Percentiles rank a stretch among this genome's conserved stretches.
These are phyloP conservation scores for Fusarium odoratissimum DNA, from an alignment of 2,329 filamentous ascomycete species.

Conservation along the genomic window DNA sequence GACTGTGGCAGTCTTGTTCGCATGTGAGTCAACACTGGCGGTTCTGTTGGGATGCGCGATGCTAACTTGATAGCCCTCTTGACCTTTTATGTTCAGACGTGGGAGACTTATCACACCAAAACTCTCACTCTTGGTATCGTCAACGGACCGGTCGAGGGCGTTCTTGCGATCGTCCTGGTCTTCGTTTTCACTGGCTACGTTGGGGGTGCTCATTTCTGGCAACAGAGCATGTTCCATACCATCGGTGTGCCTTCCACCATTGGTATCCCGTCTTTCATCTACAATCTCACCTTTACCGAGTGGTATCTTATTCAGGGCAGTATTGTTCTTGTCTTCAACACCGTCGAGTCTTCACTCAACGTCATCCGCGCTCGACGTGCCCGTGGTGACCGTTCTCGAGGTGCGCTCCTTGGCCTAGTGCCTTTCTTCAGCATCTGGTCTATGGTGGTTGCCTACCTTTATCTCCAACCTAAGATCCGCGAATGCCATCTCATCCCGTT, in stretches of 20 bases:
- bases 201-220: constrained; percentile 94
- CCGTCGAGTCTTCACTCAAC: constrained; percentile 80
- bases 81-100: constrained; percentile 99
- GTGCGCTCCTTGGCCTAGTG: constrained; percentile 82
- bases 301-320: constrained; percentile 93
- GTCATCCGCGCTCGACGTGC: constrained; percentile 84
- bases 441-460: constrained; percentile 81
- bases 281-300: constrained; percentile 86
- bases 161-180: constrained; percentile 83
- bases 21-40: constrained; percentile 65
- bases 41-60: neutral
- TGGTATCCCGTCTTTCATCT: constrained; percentile 76
- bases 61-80: constrained; percentile 70
- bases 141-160: constrained; percentile 94
- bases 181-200: constrained; percentile 86
- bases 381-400: constrained; percentile 76
- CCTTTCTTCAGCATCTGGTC: constrained; percentile 85
- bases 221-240: constrained; percentile 79
- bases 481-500: constrained; percentile 89
- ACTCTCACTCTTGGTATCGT: constrained; percentile 91
- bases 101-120: constrained; percentile 99
- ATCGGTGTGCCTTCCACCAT: constrained; percentile 73
- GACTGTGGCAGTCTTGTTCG: constrained; percentile 85
- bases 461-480: constrained; percentile 86
- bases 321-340: constrained; percentile 86